Evolutionary conservation across 192 early-diverging fungal genomes (phyloP).

Genomic region (Coemansia sp.): DNA sequence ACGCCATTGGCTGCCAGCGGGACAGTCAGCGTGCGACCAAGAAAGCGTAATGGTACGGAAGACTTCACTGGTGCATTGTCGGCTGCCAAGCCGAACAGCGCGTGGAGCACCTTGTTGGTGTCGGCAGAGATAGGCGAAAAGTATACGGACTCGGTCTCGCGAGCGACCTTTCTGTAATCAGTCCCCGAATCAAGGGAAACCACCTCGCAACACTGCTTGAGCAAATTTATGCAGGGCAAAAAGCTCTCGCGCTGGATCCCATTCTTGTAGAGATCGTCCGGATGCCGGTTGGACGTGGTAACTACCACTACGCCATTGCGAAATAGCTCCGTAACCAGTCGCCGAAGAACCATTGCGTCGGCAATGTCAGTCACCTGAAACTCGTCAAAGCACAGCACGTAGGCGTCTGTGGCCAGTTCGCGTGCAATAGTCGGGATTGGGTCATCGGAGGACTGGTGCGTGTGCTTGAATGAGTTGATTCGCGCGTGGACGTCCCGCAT

Average conservation of each 20-base stretch:
- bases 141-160: constrained; percentile 64
- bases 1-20: constrained; percentile 65
- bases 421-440: constrained; percentile 71
- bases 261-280: constrained; percentile 91
- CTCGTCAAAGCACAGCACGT: constrained; percentile 95
- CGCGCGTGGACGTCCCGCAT: constrained; percentile 91
- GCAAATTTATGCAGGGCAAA: constrained; percentile 83
- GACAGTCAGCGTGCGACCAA: constrained; percentile 71
- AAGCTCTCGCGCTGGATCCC: constrained; percentile 94
- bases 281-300: constrained; percentile 92
- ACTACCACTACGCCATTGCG: constrained; percentile 82
- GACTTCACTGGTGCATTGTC: constrained; percentile 15
- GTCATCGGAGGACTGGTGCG: constrained; percentile 56
- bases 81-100: constrained; percentile 37
- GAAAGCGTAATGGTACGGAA: constrained; percentile 58
- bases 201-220: constrained; percentile 79
- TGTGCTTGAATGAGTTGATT: constrained; percentile 61
- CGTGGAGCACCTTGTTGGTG: constrained; percentile 36
- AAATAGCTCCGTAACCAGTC: constrained; percentile 80
- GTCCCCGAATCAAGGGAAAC: constrained; percentile 85
- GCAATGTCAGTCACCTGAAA: constrained; percentile 95
- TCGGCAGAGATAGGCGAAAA: constrained; percentile 62
- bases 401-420: constrained; percentile 75
- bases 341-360: constrained; percentile 92
- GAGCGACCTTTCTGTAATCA: constrained; percentile 78